Evolutionary conservation across 2,329 filamentous ascomycete genomes (phyloP), one percentile per base, ranked within the genome.

Genomic region (Penicillium hordei): DNA sequence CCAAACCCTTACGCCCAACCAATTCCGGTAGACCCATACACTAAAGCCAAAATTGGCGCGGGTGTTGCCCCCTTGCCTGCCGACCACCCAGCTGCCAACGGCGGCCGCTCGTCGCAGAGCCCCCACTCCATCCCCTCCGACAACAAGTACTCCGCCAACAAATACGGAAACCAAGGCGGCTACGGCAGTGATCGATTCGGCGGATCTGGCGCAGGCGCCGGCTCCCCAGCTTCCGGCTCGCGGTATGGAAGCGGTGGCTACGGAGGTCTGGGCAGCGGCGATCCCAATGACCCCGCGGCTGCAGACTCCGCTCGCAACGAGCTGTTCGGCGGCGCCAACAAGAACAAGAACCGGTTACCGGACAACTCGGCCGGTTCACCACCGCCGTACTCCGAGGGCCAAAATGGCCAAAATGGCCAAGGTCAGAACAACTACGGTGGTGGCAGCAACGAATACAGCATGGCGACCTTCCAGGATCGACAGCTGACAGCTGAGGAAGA

Each of bases 401-500:
- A 55, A 59, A 60, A 34, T 15, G 49, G 42, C 12, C 55, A 55
- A 23, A 60, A 34, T 15, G 49, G 42, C 12, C 55, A 55, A 23
- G 60, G 56, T 36, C 54, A 61, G 29, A 63, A 60, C 33, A 65
- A 52, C 29, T 75, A 75, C 62, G 72, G 69, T 44, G 71, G 67
- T 36, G 68, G 64, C 34, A 74, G 70, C 61, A 70, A 66, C 50
- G 74, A 75, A 49, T 74, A 73, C 60, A 70, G 69, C 60, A 69
- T 70, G 45, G 63, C 69, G 23, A 71, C 78, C 6, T 86, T 90
- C 52, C 86, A 88, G 56, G 83, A 89, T 58, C 85, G 90, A 48
- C 86, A 96, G 72, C 78, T 96, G 64, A 96, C 91, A 0, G 91
- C 87, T 1, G 91, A 96, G 83, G 78, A 88, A 62, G 87, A 94